Evolutionary conservation across 352 stramenopile species (phyloP).

Genomic region (Pythium folliculosum): DNA sequence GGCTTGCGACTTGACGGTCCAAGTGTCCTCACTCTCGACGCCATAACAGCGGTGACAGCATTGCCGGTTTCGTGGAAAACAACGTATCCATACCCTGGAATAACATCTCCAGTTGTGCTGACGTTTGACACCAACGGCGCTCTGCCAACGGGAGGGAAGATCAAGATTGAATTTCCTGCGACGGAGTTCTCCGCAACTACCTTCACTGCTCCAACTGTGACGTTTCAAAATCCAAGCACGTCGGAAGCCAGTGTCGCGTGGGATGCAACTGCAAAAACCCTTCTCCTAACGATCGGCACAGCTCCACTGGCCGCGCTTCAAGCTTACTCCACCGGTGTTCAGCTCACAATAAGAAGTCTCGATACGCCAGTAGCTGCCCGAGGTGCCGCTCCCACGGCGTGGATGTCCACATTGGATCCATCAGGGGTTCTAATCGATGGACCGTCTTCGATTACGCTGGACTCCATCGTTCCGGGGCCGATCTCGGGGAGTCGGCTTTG

Average conservation of each 20-base stretch:
- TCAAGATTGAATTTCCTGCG: slow-evolving; percentile 40
- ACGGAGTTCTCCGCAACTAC: slow-evolving; percentile 43
- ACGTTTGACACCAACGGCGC: slow-evolving; percentile 50
- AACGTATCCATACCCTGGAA: slow-evolving; percentile 42
- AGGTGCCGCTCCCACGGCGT: slow-evolving; percentile 19
- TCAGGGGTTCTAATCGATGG: slow-evolving; percentile 51
- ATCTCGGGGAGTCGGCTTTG: slow-evolving; percentile 54
- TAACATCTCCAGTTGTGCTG: slow-evolving; percentile 44
- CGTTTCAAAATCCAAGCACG: slow-evolving; percentile 31
- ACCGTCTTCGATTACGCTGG: slow-evolving; percentile 40
- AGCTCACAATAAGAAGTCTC: slow-evolving; percentile 42
- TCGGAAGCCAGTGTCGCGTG: slow-evolving; percentile 30
- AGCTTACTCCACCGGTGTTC: slow-evolving; percentile 31
- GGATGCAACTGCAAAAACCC: slow-evolving; percentile 24
- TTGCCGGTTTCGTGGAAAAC: slow-evolving; percentile 44
- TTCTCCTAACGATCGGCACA: slow-evolving; percentile 27
- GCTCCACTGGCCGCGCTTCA: slow-evolving; percentile 26
- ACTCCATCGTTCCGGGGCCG: slow-evolving; percentile 42
- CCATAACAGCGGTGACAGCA: slow-evolving; percentile 40
- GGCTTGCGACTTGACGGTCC: slow-evolving; percentile 41
- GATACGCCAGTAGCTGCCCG: slow-evolving; percentile 47
- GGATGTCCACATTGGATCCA: slow-evolving; percentile 47
- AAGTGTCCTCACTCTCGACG: slow-evolving; percentile 35
- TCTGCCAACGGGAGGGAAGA: slow-evolving; percentile 39
- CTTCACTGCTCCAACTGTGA: slow-evolving; percentile 25